Base-by-base conservation (phyloP, 768 basidiomycete genomes). In the Tricholoma flavovirens region DNA sequence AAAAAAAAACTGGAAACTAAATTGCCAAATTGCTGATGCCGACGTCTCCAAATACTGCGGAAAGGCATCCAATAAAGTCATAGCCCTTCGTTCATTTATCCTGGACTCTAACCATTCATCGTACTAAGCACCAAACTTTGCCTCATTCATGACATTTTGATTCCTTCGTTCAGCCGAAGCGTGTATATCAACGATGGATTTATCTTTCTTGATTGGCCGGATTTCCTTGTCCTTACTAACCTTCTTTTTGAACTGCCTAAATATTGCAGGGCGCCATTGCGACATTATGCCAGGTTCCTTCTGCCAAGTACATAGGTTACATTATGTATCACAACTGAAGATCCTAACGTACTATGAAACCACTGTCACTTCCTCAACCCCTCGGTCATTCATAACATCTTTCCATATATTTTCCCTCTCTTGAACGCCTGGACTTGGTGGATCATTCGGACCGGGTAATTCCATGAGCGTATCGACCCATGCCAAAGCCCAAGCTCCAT, bases 401-500 rank as follows among this genome's bases (percentile, higher is more conserved):
- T 35, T 55, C 45, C 29, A 38, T 12, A 49, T 9, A 36, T n/a
- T 48, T 19, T 32, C 48, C 26, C 54, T 49, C 32, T 45, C 54
- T 17, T 49, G 29, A 5, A 33, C 26, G 2, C 33, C 46, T 19
- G 54, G 54, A 17, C 29, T 55, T n/a, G 29, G 35, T 35, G 15
- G 5, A 12, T 14, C 19, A n/a, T 48, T 35, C 14, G 36, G 29
- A 8, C 15, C 14, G 26, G 52, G 53, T 33, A 69, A 55, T 46
- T 78, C 75, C 77, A 80, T 77, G 53, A 77, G 63, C 0, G 80
- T 82, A 61, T 91, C 90, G 17, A 91, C 76, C 82, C 87, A 90
- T 4, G 88, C 87, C 50, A 93, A 67, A 0, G 80, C 88, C 92
- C 91, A 93, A 4, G 87, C 89, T 0, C 82, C 83, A 62, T 87